phyloP scores from a whole-genome alignment of 768 basidiomycete genomes.

The Phlebiopsis flavidoalba region DNA sequence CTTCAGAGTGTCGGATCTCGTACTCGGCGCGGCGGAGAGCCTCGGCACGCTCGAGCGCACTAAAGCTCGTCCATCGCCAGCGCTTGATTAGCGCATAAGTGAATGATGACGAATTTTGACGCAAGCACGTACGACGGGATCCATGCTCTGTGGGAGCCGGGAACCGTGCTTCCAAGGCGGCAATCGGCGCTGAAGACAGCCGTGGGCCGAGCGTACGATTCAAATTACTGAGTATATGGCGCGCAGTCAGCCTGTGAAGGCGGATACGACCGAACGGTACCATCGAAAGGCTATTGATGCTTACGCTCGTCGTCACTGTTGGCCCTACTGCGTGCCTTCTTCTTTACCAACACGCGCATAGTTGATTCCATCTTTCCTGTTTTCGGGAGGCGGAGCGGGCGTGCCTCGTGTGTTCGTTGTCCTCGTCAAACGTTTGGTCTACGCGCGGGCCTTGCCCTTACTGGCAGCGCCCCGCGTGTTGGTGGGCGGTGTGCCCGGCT shows the following conservation, averaged over 20 bases:
- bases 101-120: slow-evolving; percentile 43
- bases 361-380: slow-evolving; percentile 8
- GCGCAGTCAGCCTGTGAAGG: background rate
- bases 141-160: slow-evolving; percentile 19
- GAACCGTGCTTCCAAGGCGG: slow-evolving; percentile 19
- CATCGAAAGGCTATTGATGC: slow-evolving; percentile 20
- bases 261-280: background rate
- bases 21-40: slow-evolving; percentile 82
- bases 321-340: slow-evolving; percentile 74
- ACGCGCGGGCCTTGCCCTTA: slow-evolving; percentile 26
- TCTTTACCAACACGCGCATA: slow-evolving; percentile 52
- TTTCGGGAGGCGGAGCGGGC: slow-evolving; percentile 4
- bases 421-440: slow-evolving; percentile 20
- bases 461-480: background rate
- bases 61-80: slow-evolving; percentile 89
- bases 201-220: slow-evolving; percentile 37
- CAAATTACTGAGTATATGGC: slow-evolving; percentile 21
- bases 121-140: slow-evolving; percentile 20
- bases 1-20: slow-evolving; percentile 57
- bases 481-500: slow-evolving; percentile 38
- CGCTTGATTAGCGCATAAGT: slow-evolving; percentile 63
- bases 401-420: background rate
- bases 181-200: slow-evolving; percentile 23
- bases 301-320: slow-evolving; percentile 84
- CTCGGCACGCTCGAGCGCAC: slow-evolving; percentile 82